phyloP scores from a whole-genome alignment of 495 filamentous ascomycete genomes.

The Penicillium samsonianum region DNA sequence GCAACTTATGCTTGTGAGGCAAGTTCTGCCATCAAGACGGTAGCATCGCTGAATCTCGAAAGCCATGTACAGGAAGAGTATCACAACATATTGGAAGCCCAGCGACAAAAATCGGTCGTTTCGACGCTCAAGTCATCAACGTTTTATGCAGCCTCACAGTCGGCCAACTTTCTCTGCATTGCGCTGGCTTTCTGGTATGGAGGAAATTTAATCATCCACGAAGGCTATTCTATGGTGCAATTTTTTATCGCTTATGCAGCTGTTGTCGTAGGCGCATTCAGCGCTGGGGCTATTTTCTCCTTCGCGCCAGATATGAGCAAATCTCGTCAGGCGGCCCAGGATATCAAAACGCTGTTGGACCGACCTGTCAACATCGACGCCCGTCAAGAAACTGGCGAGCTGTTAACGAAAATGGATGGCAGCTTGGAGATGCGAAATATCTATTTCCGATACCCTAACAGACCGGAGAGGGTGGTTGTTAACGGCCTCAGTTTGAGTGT shows the following conservation, averaged over 20 bases:
- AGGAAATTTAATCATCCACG: conserved; percentile 65
- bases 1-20: conserved; percentile 85
- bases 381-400: conserved; percentile 70
- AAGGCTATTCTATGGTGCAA: conserved; percentile 68
- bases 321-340: conserved; percentile 71
- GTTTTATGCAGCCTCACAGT: conserved; percentile 75
- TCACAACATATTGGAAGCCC: conserved; percentile 59
- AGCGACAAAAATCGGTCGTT: conserved; percentile 57
- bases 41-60: conserved; percentile 83
- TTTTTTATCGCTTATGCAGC: conserved; percentile 80
- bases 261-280: conserved; percentile 75
- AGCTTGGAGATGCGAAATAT: conserved; percentile 71
- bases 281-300: conserved; percentile 77
- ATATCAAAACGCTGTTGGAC: conserved; percentile 72
- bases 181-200: conserved; percentile 92
- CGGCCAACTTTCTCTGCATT: conserved; percentile 71
- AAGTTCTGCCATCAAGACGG: conserved; percentile 82
- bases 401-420: conserved; percentile 58
- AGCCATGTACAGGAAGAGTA: conserved; percentile 73
- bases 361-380: conserved; percentile 68
- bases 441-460: conserved; percentile 74
- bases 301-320: conserved; percentile 84
- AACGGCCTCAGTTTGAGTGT: conserved; percentile 67
- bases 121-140: conserved; percentile 64
- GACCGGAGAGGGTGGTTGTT: conserved; percentile 72